A percentile compares a stretch with the other conserved stretches of the same genome.
Evolutionary conservation across 176 grass and related monocot genomes (phyloP).

Genomic region (Alopecurus myosuroides): DNA sequence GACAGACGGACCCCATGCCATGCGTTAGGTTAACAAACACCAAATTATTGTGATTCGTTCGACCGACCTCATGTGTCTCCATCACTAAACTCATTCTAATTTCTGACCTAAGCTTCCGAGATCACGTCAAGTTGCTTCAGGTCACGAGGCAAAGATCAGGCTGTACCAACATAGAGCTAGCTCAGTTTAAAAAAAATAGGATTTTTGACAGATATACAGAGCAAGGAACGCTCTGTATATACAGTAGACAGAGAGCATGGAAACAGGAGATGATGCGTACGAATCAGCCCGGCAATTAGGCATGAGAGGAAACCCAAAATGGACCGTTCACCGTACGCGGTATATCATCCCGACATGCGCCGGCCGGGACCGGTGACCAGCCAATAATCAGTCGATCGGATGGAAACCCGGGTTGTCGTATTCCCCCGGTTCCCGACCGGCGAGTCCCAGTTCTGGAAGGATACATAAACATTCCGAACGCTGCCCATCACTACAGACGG

Average conservation of each 20-base stretch:
- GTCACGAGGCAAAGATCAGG: background rate
- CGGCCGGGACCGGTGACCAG: background rate
- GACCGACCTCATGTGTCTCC: background rate
- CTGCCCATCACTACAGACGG: background rate
- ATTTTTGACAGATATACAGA: background rate
- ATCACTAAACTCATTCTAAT: background rate
- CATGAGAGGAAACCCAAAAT: background rate
- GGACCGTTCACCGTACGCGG: background rate
- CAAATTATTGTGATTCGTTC: background rate
- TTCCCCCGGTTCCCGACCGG: slow-evolving; percentile 21
- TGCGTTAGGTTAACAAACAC: slow-evolving; percentile 11
- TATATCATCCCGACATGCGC: background rate
- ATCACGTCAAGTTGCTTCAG: background rate
- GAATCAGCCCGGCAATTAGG: slow-evolving; percentile 9
- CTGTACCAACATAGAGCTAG: background rate
- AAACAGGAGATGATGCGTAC: background rate
- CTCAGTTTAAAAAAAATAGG: too few relatives aligned
- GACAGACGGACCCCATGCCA: background rate
- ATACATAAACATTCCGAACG: background rate
- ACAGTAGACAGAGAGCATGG: background rate
- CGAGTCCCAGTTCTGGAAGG: background rate
- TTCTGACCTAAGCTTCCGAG: background rate
- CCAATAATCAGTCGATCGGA: background rate
- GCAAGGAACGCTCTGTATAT: background rate
- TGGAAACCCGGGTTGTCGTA: slow-evolving; percentile 25